Conservation (phyloP, 2,329 filamentous ascomycete genomes). For the Diaporthe humulicola region DNA sequence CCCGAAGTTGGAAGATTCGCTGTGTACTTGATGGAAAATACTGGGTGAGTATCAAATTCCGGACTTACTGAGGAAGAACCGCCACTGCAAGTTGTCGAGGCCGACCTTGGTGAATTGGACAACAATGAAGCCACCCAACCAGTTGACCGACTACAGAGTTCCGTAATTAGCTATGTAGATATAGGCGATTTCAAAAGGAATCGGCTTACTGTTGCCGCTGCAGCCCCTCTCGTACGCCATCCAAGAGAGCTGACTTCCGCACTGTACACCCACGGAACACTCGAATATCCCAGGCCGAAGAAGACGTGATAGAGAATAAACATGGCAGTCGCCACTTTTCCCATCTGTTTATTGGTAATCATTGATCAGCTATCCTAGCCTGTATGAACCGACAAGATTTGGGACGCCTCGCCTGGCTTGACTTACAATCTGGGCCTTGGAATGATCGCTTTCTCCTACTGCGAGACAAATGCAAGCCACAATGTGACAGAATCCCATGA, state of each 20-base stretch:
- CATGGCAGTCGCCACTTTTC: conserved; percentile 56
- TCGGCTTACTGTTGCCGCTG: conserved; percentile 51
- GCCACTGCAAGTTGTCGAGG: conserved; percentile 56
- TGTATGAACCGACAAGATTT: not conserved
- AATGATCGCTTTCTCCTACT: conserved; percentile 43
- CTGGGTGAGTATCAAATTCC: not conserved
- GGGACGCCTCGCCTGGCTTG: not conserved
- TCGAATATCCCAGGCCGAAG: conserved; percentile 55
- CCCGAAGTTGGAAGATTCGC: rapidly evolving
- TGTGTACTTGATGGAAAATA: not conserved
- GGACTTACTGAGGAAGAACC: conserved; percentile 56
- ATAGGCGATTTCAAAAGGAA: too few species aligned
- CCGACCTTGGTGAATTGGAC: conserved; percentile 60
- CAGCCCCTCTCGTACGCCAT: conserved; percentile 57
- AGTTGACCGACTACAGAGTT: conserved; percentile 53
- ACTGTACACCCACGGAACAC: conserved; percentile 57
- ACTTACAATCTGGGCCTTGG: conserved; percentile 46
- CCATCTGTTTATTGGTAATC: conserved; percentile 44
- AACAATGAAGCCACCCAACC: conserved; percentile 58
- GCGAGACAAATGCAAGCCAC: conserved; percentile 50
- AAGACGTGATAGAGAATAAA: conserved; percentile 59
- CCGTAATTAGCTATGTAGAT: not conserved
- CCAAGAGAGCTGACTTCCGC: conserved; percentile 58
- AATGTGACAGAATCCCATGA: conserved; percentile 53
- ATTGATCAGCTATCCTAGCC: not conserved